phyloP scores from a whole-genome alignment of 1,139 yeast species.

The Arxiozyma bovina region DNA sequence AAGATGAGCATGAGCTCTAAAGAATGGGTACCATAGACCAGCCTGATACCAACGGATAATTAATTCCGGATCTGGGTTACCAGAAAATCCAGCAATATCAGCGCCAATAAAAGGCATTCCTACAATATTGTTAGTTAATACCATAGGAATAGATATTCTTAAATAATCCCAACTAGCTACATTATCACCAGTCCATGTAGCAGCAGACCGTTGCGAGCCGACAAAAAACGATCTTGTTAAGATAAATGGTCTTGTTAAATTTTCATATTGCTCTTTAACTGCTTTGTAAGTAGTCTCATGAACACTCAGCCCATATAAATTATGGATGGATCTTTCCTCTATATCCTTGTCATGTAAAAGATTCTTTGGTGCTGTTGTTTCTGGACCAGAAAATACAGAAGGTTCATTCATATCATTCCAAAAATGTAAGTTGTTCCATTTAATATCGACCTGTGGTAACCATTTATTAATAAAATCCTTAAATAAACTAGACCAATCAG shows the following conservation, averaged over 20 bases:
- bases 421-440: conserved; percentile 55
- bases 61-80: conserved; percentile 74
- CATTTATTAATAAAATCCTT: conserved; percentile 35
- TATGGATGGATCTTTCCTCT: conserved; percentile 90
- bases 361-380: conserved; percentile 80
- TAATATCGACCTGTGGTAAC: conserved; percentile 31
- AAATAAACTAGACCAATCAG: conserved; percentile 51
- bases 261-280: conserved; percentile 43
- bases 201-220: conserved; percentile 86
- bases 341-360: conserved; percentile 65
- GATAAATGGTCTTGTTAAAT: conserved; percentile 70
- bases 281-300: conserved; percentile 76
- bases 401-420: conserved; percentile 99
- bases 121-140: conserved; percentile 67
- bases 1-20: conserved; percentile 93
- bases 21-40: conserved; percentile 93
- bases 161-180: conserved; percentile 88
- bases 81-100: conserved; percentile 95
- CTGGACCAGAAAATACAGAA: conserved; percentile 90
- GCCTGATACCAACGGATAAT: conserved; percentile 91
- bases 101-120: conserved; percentile 95
- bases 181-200: conserved; percentile 98
- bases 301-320: conserved; percentile 67
- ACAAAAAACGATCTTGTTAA: conserved; percentile 80
- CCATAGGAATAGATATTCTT: conserved; percentile 75